Evolutionary conservation across 495 filamentous ascomycete genomes (phyloP), one percentile per base, ranked within the genome.

Genomic region (Penicillium verhagenii): DNA sequence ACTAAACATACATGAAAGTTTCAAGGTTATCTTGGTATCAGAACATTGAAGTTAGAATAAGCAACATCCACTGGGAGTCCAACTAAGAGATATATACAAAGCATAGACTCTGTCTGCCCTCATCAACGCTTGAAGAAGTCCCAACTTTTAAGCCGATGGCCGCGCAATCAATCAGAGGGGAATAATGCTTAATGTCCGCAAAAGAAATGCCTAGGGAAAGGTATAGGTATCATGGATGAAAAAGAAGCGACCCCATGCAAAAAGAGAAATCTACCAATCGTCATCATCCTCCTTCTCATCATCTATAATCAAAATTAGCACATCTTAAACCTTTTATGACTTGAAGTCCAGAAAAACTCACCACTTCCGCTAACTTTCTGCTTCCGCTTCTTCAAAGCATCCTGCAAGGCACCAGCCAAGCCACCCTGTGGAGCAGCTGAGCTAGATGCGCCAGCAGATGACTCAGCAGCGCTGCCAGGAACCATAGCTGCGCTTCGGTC

Each of bases 291-390:
- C 81, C 68, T 86, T 84, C 65, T 92, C 89, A 63, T 92, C 89
- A 75, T 92, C 86, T 89, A 52, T 14, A 53, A 72, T 26, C 49
- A 72, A 55, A 56, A 65, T 70, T 56, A 68, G 65, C 21, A 51
- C 24, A 42, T n/a, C 37, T 2, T 16, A 20, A 18, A 47, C 23
- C 28, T 33, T 19, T 38, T 14, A 4, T 29, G 50, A 9, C 4
- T 16, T 21, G 38, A 35, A n/a, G 23, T 21, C 50, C 7, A 20
- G 37, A 31, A 43, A 47, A 45, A 86, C 91, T 82, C 86, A 97
- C 92, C 92, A 76, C 89, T 94, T 65, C 85, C 82, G 68, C 88
- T 87, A 65, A 96, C 92, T 78, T 92, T 93, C 73, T 88, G 81
- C 75, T 96, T 96, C 73, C 92, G 77, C 73, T 89, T 83, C 57